Evolutionary conservation across 441 rosid genomes (phyloP), one percentile per base, ranked within the genome.

Genomic region (Rhodomyrtus psidioides): DNA sequence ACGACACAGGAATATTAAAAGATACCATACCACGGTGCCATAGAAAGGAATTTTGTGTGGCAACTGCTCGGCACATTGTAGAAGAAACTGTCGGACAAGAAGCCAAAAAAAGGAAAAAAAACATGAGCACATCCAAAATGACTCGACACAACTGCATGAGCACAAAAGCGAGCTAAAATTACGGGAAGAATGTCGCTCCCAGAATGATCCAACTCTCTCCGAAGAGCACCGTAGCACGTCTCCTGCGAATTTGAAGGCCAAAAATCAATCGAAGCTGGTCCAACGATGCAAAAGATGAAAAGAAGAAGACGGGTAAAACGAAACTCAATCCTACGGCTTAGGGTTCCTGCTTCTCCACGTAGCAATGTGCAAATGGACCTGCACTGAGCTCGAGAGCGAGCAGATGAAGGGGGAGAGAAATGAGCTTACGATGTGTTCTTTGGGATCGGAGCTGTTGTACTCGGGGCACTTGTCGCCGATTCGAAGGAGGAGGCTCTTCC

Each of bases 41-140:
- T 95, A 96, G 59, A 96, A 86, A 82, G 99, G 98, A 92, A 93
- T 92, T 93, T 96, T 96, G 93, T 95, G 99, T 88, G 99, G 99
- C 93, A 98, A 92, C 86, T 95, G 98, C 83, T 94, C 95, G 16
- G 96, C 95, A 84, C 99, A 96, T 84, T 94, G 94, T 81, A 96
- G 91, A 89, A 98, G 91, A 88, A 89, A 94, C 99, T 96, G 98
- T 65, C 84, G 86, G 55, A 85, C 89, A 54, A 88, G 86, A 83
- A 70, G 84, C 56, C 34, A 28, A 82, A 26, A 15, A 9, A 12
- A 12, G 13, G 3, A 16, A 12, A 21, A 23, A 56, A 14, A 13
- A 83, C 55, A 83, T 44, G 51, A 83, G 59, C 27, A 42, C 62
- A 60, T 27, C 17, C 23, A 65, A 51, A 23, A 55, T 65, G 54